Evolutionary conservation across 2,329 filamentous ascomycete species (phyloP), one percentile per base, ranked within the genome.

Genomic region (Bipolaris gigantea): DNA sequence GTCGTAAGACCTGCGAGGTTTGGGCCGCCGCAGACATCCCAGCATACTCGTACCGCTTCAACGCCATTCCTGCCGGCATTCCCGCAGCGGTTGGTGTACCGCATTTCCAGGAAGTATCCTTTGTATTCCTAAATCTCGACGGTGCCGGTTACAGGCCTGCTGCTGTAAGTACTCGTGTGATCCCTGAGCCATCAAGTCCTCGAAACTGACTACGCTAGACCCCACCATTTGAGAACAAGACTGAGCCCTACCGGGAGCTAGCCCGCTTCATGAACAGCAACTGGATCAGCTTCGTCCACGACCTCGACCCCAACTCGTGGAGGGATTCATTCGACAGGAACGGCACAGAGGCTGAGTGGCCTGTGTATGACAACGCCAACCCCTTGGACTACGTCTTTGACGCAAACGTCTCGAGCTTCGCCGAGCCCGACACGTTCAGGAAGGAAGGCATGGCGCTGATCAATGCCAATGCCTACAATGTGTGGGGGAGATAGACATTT

Each of bases 41-140:
- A 6, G 82, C 82, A 9, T 87, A 85, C 74, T 82, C 80, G 63
- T 88, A 86, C 73, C 80, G 82, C 42, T 88, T 87, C 76, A 84
- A 87, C 64, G 82, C 83, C 8, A 71, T 80, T 15, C 72, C 79
- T 0, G 75, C 77, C 3, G 80, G 81, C 9, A 60, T 79, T 1
- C 69, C 75, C 0, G 71, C 74, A 10, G 69, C 73, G 1, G 65
- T 72, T 1, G 81, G 80, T 0, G 80, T 78, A 0, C 78, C 79
- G 0, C 84, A 86, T 66, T 86, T 85, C 66, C 76, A 79, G 57
- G 78, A 81, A 63, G 75, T 80, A 0, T 66, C 75, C 0, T 80
- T 78, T 47, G 78, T 80, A 5, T 80, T 81, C 63, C 64, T 77
- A 61, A 80, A 81, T 61, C 66, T 73, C 5, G 19, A 71, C 2